Evolutionary conservation across 805 yeast genomes (phyloP), one percentile per base, ranked within the genome.

Genomic region (Suhomyces tanzawaensis): DNA sequence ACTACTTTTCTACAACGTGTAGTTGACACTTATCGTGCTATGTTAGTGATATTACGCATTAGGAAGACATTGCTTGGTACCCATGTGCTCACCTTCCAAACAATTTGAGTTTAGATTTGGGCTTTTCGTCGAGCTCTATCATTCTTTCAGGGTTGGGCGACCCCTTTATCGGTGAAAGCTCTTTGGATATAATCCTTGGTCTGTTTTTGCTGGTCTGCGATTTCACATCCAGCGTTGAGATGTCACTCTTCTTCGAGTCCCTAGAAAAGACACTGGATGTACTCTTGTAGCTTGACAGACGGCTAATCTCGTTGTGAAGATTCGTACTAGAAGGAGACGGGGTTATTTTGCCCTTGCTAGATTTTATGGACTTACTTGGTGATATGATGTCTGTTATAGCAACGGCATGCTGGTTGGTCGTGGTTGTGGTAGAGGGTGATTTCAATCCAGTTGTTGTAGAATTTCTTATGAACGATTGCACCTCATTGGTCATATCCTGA

Each of bases 401-500:
- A 12, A 32, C 18, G n/a, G 33, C 43, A 18, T 35, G 38, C 12
- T 36, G 36, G 17, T 34, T 35, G 19, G 45, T 37, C 8, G 47
- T 47, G 18, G 33, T 38, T 4, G 60, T 54, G 6, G 60, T 55
- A 8, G 62, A 49, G 6, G 53, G 44, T 2, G 59, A 49, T 38
- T 55, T 56, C 33, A 46, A 28, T 7, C 41, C 39, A 26, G 46
- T 22, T 4, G 51, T 35, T 17, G 39, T 26, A 41, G 45, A 22
- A 8, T 46, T 49, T 4, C 41, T 39, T 7, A 43, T 44, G 17
- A 47, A 39, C 7, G 41, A 32, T 33, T 26, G 43, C 7, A 57
- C 51, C 34, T 46, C 54, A 19, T 46, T 34, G 28, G 58, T 53
- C 21, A 64, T 44, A 22, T 58, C 67, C 25, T 62, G 67, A 13